Conservation (phyloP, 2,329 filamentous ascomycete genomes). For the Fusarium coffeatum region DNA sequence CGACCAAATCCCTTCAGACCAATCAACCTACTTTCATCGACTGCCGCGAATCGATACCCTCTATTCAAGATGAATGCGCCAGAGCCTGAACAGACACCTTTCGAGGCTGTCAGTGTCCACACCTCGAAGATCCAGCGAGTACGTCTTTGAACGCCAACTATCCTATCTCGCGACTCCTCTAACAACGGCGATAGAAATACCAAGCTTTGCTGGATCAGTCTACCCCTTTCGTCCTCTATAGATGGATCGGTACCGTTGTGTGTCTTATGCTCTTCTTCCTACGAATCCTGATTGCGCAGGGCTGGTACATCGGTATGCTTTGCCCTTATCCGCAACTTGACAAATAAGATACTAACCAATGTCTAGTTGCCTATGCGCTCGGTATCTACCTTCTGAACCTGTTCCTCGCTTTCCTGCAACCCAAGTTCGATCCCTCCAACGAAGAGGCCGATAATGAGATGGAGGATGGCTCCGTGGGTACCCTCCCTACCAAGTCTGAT, state of each 20-base stretch:
- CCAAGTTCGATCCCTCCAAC: slow-evolving; percentile 98
- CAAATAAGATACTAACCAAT: slow-evolving; percentile 17
- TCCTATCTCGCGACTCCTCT: slow-evolving; percentile 9
- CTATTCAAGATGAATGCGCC: slow-evolving; percentile 77
- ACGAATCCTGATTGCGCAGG: slow-evolving; percentile 90
- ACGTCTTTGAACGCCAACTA: slow-evolving; percentile 51
- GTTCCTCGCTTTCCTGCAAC: slow-evolving; percentile 97
- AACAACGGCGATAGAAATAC: slow-evolving; percentile 73
- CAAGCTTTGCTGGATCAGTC: slow-evolving; percentile 94
- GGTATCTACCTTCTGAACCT: slow-evolving; percentile 99
- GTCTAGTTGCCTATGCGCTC: slow-evolving; percentile 90
- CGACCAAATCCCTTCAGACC: not conserved
- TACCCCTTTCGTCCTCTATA: slow-evolving; percentile 87
- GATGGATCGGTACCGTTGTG: slow-evolving; percentile 87
- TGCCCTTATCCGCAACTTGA: not conserved
- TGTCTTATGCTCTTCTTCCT: slow-evolving; percentile 85
- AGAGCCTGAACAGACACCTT: slow-evolving; percentile 91
- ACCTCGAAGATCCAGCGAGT: slow-evolving; percentile 81
- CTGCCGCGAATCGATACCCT: slow-evolving; percentile 19
- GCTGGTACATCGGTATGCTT: slow-evolving; percentile 93
- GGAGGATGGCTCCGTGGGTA: slow-evolving; percentile 87
- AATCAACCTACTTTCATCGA: slow-evolving; percentile 9
- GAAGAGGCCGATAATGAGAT: slow-evolving; percentile 92
- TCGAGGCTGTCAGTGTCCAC: slow-evolving; percentile 88
- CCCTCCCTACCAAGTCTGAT: slow-evolving; percentile 92